These are phyloP conservation scores for Veloboletus limbatus DNA, from an alignment of 1,284 basidiomycete species.

Conservation along the genomic window DNA sequence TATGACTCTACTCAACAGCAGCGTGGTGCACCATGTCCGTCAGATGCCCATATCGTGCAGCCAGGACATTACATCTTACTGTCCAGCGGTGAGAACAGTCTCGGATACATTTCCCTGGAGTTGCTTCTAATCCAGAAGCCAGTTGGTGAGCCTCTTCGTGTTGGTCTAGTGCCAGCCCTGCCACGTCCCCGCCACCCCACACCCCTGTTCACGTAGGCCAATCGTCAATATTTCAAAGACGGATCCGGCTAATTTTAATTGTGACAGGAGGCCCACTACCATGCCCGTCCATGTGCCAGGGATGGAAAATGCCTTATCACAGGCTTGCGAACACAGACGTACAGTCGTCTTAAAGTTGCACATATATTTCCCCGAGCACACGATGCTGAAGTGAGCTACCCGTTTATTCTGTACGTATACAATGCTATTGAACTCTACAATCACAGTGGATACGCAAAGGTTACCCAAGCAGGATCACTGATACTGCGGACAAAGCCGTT, in stretches of 20 bases:
- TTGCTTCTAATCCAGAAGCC: too few relatives aligned
- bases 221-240: too few relatives aligned
- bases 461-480: slow-evolving; percentile 14
- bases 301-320: slow-evolving; percentile 20
- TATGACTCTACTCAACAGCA: neutral
- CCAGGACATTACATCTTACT: neutral
- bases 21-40: neutral
- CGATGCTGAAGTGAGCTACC: slow-evolving; percentile 14
- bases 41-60: neutral
- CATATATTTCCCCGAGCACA: slow-evolving; percentile 26
- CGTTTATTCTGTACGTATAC: too few relatives aligned
- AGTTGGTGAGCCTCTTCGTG: neutral
- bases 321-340: slow-evolving; percentile 10
- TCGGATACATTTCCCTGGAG: too few relatives aligned
- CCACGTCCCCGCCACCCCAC: neutral
- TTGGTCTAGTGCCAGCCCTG: neutral
- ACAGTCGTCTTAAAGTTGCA: slow-evolving; percentile 17
- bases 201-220: neutral
- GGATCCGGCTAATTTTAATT: too few relatives aligned
- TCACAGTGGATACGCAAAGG: slow-evolving; percentile 19
- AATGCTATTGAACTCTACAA: too few relatives aligned
- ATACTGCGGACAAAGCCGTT: neutral
- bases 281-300: neutral
- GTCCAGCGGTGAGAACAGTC: too few relatives aligned
- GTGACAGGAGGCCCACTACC: neutral